Conservation (phyloP, 345 rosid genomes). For the Eucalyptus curtisii region DNA sequence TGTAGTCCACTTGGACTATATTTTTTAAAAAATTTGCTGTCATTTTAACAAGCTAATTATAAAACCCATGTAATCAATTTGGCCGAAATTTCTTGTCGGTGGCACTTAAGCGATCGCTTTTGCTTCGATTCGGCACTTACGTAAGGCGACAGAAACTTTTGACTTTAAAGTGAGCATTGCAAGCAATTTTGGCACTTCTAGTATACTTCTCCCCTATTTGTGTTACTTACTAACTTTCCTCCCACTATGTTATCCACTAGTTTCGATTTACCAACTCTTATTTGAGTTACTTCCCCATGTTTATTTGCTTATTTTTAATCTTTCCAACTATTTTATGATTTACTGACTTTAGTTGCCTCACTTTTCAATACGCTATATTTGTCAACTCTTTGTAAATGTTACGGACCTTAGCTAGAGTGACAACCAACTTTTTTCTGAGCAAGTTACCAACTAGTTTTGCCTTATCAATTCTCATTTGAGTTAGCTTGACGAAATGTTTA, state of each 20-base stretch:
- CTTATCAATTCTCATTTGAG: background rate
- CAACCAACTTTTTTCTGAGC: background rate
- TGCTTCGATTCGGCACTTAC: no score
- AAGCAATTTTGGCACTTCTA: accelerated
- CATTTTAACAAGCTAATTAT: no score
- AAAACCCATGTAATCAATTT: accelerated
- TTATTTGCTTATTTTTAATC: background rate
- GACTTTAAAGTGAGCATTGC: accelerated
- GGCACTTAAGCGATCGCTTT: accelerated
- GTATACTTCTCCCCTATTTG: accelerated
- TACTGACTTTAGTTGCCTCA: background rate
- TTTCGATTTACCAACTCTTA: background rate
- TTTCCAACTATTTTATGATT: background rate
- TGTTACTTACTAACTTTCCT: background rate
- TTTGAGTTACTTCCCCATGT: background rate
- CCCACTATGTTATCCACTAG: background rate
- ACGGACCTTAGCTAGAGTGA: background rate
- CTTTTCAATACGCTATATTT: background rate
- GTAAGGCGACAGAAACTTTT: accelerated
- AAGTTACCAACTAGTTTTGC: background rate
- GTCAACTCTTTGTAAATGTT: background rate
- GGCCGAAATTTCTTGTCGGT: accelerated
- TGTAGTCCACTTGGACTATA: no score
- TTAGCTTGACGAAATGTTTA: no score
- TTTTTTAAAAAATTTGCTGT: no score